Evolutionary conservation across 1,139 yeast species (phyloP), one percentile per base, ranked within the genome.

Genomic region (Pichia sp.): DNA sequence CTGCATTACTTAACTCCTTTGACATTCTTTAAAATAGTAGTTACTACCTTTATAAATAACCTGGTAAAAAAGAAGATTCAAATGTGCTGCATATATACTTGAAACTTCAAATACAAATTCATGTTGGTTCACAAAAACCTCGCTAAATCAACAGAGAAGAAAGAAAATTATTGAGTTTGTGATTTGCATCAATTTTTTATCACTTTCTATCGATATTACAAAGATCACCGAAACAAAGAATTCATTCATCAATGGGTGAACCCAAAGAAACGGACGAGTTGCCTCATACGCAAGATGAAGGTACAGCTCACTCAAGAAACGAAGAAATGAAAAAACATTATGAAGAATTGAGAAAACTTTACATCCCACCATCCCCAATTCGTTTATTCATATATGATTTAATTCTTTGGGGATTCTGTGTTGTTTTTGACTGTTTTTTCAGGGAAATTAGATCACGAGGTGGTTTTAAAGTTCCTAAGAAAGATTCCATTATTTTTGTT

Each of bases 381-480:
- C 53, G 67, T 32, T 54, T 57, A 39, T 53, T 68, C 34, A 57
- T 69, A 41, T 70, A 66, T 50, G 71, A 69, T 52, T 44, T 66
- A 15, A 67, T 68, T n/a, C 53, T 69, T 38, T 64, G 71, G 62
- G 55, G 60, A n/a, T 63, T 68, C 43, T 49, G 58, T 24, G 57
- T 63, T 22, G 56, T 64, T 12, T 64, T 63, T 42, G 67, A 63
- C 42, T 64, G 68, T 52, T 92, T 92, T 70, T 92, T 92, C 67
- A 71, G 97, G 54, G 96, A 90, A 62, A 85, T 90, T 55, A 74
- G 90, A 52, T 84, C 96, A 4, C 74, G 98, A 53, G 97, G 97
- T 4, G 94, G 96, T 0, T 90, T 82, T 69, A 74, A 90, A 48
- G 77, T 92, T 49, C 97, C 98, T 4, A 73, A 77, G 39, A 64